These are phyloP conservation scores for Fusarium sublunatum DNA, from an alignment of 2,329 filamentous ascomycete genomes.

Conservation along the genomic window DNA sequence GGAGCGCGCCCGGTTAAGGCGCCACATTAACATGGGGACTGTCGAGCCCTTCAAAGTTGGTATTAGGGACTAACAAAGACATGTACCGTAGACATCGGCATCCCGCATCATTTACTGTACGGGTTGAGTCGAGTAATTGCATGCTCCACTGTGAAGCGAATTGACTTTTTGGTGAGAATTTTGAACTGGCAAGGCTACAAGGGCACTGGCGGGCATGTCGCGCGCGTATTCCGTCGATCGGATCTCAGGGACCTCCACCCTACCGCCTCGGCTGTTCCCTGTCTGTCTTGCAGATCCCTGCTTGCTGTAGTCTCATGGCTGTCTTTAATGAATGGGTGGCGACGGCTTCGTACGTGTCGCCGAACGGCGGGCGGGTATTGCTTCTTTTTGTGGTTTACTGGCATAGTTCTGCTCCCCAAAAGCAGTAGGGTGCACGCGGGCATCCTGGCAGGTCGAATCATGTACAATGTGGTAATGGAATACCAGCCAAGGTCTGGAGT, in stretches of 20 bases:
- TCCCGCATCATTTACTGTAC: background rate
- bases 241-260: conserved; percentile 48
- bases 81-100: background rate
- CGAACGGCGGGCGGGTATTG: conserved; percentile 24
- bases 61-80: conserved; percentile 9
- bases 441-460: conserved; percentile 2
- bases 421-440: conserved; percentile 9
- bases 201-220: conserved; percentile 37
- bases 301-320: conserved; percentile 24
- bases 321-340: conserved; percentile 37
- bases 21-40: conserved; percentile 32
- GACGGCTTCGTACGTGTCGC: conserved; percentile 35
- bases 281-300: conserved; percentile 39
- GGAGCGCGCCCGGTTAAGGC: conserved; percentile 22
- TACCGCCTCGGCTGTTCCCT: conserved; percentile 42
- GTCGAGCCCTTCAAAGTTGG: background rate
- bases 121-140: conserved; percentile 9
- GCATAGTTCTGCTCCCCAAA: conserved; percentile 4
- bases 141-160: conserved; percentile 26
- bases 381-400: conserved; percentile 13
- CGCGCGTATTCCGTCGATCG: conserved; percentile 43
- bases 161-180: conserved; percentile 39
- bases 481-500: conserved; percentile 14
- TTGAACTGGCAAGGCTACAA: conserved; percentile 11
- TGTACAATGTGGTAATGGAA: background rate